A percentile compares a stretch with the other conserved stretches of the same genome.
These are phyloP conservation scores for Aspergillus sp. DNA, from an alignment of 2,329 filamentous ascomycete species.

Conservation along the genomic window DNA sequence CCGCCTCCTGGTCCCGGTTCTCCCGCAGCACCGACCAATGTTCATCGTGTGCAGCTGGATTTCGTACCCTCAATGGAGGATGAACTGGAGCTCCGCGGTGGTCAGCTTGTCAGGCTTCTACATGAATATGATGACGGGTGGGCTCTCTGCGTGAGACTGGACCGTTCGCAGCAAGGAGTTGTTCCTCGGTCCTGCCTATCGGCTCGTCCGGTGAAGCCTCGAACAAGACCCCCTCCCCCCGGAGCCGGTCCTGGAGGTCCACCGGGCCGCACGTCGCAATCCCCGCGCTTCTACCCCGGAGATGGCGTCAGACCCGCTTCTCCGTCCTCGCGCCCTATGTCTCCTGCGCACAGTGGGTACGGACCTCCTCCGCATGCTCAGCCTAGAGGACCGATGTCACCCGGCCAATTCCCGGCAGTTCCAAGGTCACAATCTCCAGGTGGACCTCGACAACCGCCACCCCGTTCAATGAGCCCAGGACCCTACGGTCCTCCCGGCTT, in stretches of 20 bases:
- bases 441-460: slow-evolving; percentile 23
- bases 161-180: slow-evolving; percentile 89
- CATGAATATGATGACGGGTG: slow-evolving; percentile 99
- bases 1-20: slow-evolving; percentile 17
- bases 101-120: slow-evolving; percentile 81
- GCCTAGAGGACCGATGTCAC: slow-evolving; percentile 31
- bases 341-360: slow-evolving; percentile 24
- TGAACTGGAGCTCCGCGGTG: slow-evolving; percentile 77
- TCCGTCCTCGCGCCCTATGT: slow-evolving; percentile 41
- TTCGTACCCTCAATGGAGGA: slow-evolving; percentile 92
- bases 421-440: slow-evolving; percentile 37
- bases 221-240: slow-evolving; percentile 49
- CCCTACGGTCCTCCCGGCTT: slow-evolving; percentile 44
- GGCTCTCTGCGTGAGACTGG: slow-evolving; percentile 89
- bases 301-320: slow-evolving; percentile 17
- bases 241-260: slow-evolving; percentile 30
- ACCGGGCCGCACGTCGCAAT: slow-evolving; percentile 26
- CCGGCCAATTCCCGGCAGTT: slow-evolving; percentile 37
- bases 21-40: slow-evolving; percentile 60
- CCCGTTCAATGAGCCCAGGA: slow-evolving; percentile 43
- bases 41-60: slow-evolving; percentile 91
- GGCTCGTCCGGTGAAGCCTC: slow-evolving; percentile 84
- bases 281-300: slow-evolving; percentile 36
- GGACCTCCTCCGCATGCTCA: slow-evolving; percentile 30
- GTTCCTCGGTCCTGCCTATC: slow-evolving; percentile 92